Conservation (phyloP, 495 filamentous ascomycete species). For the Penicillium mononematosum region DNA sequence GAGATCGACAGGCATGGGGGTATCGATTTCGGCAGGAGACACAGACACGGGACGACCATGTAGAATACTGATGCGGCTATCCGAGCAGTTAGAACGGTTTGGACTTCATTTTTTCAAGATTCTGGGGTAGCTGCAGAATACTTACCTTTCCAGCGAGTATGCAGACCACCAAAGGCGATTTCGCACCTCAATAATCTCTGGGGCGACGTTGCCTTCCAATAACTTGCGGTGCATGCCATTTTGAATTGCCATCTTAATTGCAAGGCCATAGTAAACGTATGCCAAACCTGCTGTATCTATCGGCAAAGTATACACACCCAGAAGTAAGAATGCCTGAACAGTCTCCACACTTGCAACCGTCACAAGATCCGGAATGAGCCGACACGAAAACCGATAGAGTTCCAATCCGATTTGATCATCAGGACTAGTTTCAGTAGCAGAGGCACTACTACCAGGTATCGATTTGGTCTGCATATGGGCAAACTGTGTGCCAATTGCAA, state of each 20-base stretch:
- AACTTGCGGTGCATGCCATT: constrained; percentile 20
- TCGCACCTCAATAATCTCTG: constrained; percentile 9
- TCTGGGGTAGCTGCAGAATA: too few relatives aligned
- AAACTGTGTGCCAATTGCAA: constrained; percentile 24
- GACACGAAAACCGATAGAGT: constrained; percentile 20
- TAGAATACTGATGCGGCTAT: constrained; percentile 17
- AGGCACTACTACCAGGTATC: not conserved
- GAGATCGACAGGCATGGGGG: constrained; percentile 12
- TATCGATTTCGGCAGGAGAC: constrained; percentile 10
- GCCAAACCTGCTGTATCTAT: constrained; percentile 17
- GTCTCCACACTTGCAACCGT: constrained; percentile 17
- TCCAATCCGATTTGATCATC: constrained; percentile 1
- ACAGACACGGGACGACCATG: constrained; percentile 19
- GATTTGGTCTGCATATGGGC: constrained; percentile 21
- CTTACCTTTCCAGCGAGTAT: constrained; percentile 14
- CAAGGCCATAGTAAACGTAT: constrained; percentile 19
- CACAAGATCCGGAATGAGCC: constrained; percentile 21
- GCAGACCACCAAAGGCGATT: constrained; percentile 20
- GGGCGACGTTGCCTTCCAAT: not conserved
- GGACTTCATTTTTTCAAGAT: too few relatives aligned
- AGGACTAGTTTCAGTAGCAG: not conserved
- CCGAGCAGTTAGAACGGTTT: constrained; percentile 1
- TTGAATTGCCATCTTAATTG: constrained; percentile 19
- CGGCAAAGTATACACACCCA: constrained; percentile 18
- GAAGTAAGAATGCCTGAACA: constrained; percentile 18